Base-by-base conservation (phyloP, 768 basidiomycete genomes). In the Trametes cingulata region DNA sequence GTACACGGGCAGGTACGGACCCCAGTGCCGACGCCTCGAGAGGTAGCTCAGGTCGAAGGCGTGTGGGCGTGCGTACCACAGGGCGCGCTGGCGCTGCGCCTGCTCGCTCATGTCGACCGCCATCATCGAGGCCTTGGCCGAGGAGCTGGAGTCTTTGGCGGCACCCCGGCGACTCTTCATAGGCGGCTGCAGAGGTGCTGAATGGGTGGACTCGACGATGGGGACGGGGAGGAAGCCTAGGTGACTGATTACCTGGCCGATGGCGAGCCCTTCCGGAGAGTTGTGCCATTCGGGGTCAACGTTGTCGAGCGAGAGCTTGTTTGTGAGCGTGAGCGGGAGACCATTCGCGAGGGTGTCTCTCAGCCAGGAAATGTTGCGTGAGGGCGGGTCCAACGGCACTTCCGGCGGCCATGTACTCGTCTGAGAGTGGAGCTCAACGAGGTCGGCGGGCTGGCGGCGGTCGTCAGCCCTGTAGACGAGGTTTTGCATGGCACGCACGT, bases 191-290 rank as follows among this genome's bases (percentile, higher is more conserved):
- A 29, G 51, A 8, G 5, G 40, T 8, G 19, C 20, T 6, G 49
- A 17, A 4, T 27, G 33, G 17, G 13, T 33, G 10, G 17, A 4
- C 14, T 27, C 45, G 39, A 22, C 22, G n/a, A 45, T 14, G 2
- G 48, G 62, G 13, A 67, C 43, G 9, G 68, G 66, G 24, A 74
- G 72, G 48, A 81, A 79, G 6, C 82, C 82, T 2, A 76, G 76
- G 42, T 73, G 67, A 33, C 77, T 76, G 3, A 79, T 61, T 29
- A 84, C 72, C 57, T 74, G 73, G 52, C 75, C 70, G 52, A 82
- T 76, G 2, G 73, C 62, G 12, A 74, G 71, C 3, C 71, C 73
- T 19, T 73, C 70, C 3, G 68, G 62, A 2, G 42, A 29, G 17
- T 56, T 36, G 15, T 17, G 58, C 63, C 54, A 55, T 1, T 13